Conservation (phyloP, 2,329 filamentous ascomycete genomes). For the Fusarium kyushuense region DNA sequence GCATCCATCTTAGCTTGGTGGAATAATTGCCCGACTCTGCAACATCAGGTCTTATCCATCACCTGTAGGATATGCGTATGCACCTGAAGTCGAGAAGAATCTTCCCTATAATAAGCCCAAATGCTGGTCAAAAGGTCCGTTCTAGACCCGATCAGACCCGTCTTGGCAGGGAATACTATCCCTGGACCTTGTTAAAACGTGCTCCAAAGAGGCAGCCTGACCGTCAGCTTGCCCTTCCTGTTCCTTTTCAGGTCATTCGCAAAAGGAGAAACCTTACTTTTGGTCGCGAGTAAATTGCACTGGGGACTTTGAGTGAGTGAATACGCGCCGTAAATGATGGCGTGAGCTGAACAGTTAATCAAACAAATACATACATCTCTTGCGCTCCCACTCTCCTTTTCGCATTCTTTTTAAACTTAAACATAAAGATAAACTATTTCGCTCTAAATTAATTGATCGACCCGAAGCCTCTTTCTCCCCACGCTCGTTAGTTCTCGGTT, state of each 20-base stretch:
- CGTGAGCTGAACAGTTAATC: neutral
- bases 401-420: conserved; percentile 2
- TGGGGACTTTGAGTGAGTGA: neutral
- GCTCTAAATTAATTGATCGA: conserved; percentile 9
- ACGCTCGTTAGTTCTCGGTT: conserved; percentile 21
- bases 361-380: neutral
- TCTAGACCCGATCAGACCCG: conserved; percentile 32
- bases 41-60: conserved; percentile 2
- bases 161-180: conserved; percentile 13
- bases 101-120: conserved; percentile 14
- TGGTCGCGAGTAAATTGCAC: conserved; percentile 28
- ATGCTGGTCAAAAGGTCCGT: conserved; percentile 17
- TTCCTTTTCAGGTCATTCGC: neutral
- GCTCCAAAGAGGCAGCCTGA: conserved; percentile 10
- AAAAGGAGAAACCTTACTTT: conserved; percentile 12
- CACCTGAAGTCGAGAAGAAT: conserved; percentile 3
- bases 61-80: neutral
- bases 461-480: conserved; percentile 1
- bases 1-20: neutral
- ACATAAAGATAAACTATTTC: conserved; percentile 20
- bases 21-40: conserved; percentile 18
- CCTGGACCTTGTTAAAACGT: conserved; percentile 4
- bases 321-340: conserved; percentile 4
- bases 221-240: conserved; percentile 20
- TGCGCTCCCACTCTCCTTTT: neutral